phyloP scores from a whole-genome alignment of 75 land plant genomes.

The Cupressus sempervirens region DNA sequence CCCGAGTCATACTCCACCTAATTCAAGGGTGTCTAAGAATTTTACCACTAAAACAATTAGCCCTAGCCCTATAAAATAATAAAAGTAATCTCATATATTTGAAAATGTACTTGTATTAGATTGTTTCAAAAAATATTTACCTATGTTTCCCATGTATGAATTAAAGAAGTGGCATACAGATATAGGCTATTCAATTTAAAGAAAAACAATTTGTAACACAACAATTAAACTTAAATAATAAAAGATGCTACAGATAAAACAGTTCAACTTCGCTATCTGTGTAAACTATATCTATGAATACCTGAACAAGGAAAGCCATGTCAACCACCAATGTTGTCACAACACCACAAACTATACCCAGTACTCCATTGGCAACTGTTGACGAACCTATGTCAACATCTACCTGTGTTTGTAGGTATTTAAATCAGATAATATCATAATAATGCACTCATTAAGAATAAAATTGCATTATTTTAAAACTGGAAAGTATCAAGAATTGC shows the following conservation, averaged over 20 bases:
- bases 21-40: not conserved
- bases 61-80: not conserved
- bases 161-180: not conserved
- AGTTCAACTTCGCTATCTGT: not conserved
- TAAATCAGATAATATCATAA: not conserved
- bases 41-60: not conserved
- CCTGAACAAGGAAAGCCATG: constrained; percentile 97
- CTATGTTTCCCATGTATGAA: not conserved
- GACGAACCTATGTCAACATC: constrained; percentile 98
- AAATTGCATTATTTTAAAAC: not conserved
- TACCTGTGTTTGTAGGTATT: constrained; percentile 44
- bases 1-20: not conserved
- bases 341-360: constrained; percentile 91
- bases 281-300: constrained; percentile 13
- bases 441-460: not conserved
- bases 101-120: not conserved
- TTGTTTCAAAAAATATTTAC: not conserved
- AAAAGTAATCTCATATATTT: not conserved
- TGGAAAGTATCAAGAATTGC: not conserved
- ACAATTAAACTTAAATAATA: not conserved
- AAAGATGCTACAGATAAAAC: not conserved
- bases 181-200: not conserved
- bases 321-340: constrained; percentile 90
- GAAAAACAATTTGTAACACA: not conserved
- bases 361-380: constrained; percentile 89